A percentile compares a stretch with the other conserved stretches of the same genome.
These are phyloP conservation scores for Eucalyptus pumila DNA, from an alignment of 345 rosid genomes.

Conservation along the genomic window DNA sequence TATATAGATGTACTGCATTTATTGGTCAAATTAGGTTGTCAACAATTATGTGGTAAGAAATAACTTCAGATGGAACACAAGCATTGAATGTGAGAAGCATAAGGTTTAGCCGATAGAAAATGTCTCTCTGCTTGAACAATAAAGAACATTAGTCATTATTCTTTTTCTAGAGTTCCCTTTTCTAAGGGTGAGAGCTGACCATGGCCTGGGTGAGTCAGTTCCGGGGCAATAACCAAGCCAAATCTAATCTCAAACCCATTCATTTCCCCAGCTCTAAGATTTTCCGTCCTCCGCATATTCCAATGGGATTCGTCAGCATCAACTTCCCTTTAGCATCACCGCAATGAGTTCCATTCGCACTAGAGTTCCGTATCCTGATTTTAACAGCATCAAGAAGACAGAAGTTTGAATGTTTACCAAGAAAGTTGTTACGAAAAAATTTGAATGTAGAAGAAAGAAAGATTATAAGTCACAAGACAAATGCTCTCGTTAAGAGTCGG, in stretches of 20 bases:
- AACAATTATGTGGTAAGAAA: too few relatives aligned
- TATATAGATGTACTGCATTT: too few relatives aligned
- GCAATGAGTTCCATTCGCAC: background rate
- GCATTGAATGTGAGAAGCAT: background rate
- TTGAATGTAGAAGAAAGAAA: too few relatives aligned
- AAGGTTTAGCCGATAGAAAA: background rate
- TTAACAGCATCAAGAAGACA: background rate
- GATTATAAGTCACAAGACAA: too few relatives aligned
- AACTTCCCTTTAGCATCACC: background rate
- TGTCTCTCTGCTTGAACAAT: background rate
- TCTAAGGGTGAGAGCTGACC: background rate
- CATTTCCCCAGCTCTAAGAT: background rate
- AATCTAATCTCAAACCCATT: background rate
- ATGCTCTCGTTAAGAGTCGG: too few relatives aligned
- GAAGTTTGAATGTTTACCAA: too few relatives aligned
- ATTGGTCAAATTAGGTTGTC: too few relatives aligned
- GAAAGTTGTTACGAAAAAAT: too few relatives aligned
- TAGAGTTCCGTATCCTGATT: background rate
- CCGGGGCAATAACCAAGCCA: background rate
- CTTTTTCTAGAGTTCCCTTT: background rate
- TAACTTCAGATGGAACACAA: background rate
- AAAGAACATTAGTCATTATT: background rate
- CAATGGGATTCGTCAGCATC: background rate
- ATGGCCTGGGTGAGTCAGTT: background rate
- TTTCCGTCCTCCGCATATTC: background rate